Evolutionary conservation across 208 protist genomes (phyloP), one percentile per base, ranked within the genome.

Genomic region (Leishmania aethiopica): DNA sequence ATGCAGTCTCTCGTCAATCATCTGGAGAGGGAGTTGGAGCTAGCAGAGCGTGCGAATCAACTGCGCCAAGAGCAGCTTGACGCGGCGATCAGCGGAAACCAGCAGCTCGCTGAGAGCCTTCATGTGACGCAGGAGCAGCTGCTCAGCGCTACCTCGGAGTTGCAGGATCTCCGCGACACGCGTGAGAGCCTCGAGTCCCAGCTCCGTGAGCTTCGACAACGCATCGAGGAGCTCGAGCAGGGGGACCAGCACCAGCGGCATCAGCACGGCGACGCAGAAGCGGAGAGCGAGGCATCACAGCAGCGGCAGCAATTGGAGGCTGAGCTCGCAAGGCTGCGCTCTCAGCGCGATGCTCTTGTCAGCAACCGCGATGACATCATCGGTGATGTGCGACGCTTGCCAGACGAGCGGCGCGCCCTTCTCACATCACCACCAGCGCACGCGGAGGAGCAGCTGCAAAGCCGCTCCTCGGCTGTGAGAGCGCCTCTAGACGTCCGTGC

Each of bases 21-120:
- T 64, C 73, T 86, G 37, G 70, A 82, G 25, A 60, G 57, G 42
- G 86, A 89, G 86, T 42, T 84, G 53, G 40, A 84, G 47, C 79
- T 86, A 40, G 80, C 81, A n/a, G 79, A 64, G 2, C 35, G 57
- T 47, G 79, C 82, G 3, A 84, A 79, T 47, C 76, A 74, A n/a
- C 64, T 86, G 45, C 82, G 79, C 5, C 83, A 87, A 66, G 49
- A 83, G 28, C 83, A 89, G 78, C 74, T 89, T 3, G 80, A 83
- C n/a, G 42, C 53, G 22, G 67, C 59, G 15, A 3, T 80, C 40
- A 75, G 11, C 2, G 49, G 60, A 1, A 77, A 77, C 51, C 57
- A 82, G 49, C 60, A 75, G 45, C 57, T 82, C 5, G 77, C 77
- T 60, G 67, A 85, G 49, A 53, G 35, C 59, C 17, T 75, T n/a